Percentiles rank a stretch among this genome's conserved stretches.
These are phyloP conservation scores for Metarhizium album DNA, from an alignment of 2,329 filamentous ascomycete species.

Conservation along the genomic window DNA sequence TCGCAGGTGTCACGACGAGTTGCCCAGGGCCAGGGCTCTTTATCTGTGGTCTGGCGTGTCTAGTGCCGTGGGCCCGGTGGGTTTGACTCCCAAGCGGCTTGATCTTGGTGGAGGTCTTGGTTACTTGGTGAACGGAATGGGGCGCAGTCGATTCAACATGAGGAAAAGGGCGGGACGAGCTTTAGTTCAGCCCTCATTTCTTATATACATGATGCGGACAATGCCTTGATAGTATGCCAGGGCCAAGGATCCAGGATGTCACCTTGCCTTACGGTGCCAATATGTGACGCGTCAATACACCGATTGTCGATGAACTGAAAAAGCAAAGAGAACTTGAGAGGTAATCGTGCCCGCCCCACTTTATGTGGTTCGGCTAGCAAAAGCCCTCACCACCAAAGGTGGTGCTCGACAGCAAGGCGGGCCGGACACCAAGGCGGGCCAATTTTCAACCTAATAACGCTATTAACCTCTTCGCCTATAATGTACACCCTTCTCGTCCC, in stretches of 20 bases:
- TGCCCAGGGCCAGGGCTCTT: not conserved
- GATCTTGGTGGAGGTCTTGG: not conserved
- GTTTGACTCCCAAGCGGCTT: not conserved
- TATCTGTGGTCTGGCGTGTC: not conserved
- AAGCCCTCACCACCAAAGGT: no score
- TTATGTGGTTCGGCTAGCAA: no score
- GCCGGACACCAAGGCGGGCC: no score
- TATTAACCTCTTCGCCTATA: no score
- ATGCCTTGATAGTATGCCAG: not conserved
- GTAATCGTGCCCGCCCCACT: no score
- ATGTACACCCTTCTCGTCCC: no score
- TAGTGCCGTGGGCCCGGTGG: not conserved
- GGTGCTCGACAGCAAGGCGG: no score
- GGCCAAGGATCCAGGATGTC: not conserved
- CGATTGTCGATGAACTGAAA: not conserved
- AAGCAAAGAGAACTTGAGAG: not conserved
- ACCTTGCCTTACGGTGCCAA: not conserved
- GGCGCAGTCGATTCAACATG: not conserved
- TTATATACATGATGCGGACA: not conserved
- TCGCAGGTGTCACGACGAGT: not conserved
- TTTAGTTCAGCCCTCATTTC: not conserved
- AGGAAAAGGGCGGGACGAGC: not conserved
- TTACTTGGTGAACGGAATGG: not conserved
- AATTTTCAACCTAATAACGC: no score
- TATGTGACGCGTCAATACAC: not conserved